Evolutionary conservation across 768 basidiomycete species (phyloP).

Genomic region (Cystobasidium onofrii): DNA sequence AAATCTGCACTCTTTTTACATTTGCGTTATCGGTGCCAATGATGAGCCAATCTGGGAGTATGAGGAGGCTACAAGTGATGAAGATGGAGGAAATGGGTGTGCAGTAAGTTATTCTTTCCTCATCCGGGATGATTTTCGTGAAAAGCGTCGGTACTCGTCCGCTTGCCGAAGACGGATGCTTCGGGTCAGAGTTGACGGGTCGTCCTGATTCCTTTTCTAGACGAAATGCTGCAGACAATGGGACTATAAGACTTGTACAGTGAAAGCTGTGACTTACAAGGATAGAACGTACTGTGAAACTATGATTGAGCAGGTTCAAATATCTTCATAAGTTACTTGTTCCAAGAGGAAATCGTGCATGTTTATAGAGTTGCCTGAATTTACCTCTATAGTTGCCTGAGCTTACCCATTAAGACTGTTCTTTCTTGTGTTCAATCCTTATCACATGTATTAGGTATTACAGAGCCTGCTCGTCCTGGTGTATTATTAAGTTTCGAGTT

Average conservation of each 20-base stretch:
- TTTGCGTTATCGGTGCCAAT: neutral
- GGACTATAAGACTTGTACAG: neutral
- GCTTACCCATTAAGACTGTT: too few relatives aligned
- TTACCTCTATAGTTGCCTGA: too few relatives aligned
- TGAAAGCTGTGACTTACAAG: neutral
- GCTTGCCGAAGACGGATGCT: too few relatives aligned
- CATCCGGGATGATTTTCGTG: too few relatives aligned
- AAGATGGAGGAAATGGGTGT: neutral
- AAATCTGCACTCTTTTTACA: neutral
- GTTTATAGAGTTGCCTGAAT: too few relatives aligned
- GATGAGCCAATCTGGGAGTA: neutral
- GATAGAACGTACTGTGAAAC: neutral
- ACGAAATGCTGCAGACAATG: neutral
- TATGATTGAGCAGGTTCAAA: neutral
- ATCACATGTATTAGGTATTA: too few relatives aligned
- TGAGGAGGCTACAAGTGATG: neutral
- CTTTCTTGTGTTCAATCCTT: too few relatives aligned
- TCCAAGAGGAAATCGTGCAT: neutral
- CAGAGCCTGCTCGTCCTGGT: too few relatives aligned
- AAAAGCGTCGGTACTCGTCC: too few relatives aligned
- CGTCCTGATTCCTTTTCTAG: too few relatives aligned
- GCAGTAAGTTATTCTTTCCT: neutral
- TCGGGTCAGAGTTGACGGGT: too few relatives aligned
- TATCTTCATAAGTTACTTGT: neutral
- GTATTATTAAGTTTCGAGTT: too few relatives aligned